Evolutionary conservation across 2,329 filamentous ascomycete species (phyloP), one percentile per base, ranked within the genome.

Genomic region (Delphinella strobiligena): DNA sequence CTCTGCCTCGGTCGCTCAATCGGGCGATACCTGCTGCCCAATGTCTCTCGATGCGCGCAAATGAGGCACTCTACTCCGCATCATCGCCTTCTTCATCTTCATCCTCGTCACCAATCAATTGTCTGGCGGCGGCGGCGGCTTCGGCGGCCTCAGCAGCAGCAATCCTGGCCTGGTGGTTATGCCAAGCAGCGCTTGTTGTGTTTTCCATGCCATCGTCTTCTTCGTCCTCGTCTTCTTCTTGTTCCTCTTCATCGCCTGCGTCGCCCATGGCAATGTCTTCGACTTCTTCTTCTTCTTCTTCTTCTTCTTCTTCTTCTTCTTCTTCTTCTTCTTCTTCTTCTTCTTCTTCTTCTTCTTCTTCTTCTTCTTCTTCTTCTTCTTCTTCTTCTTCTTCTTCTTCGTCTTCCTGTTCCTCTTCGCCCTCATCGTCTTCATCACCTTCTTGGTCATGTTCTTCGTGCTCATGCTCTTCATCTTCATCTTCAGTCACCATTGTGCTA

Each of bases 201-300:
- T 16, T 17, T 19, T 35, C n/a, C 33, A 16, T 5, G 14, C 35
- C 40, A 9, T 24, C 36, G 14, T 14, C 29, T 19, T 37, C 34
- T 4, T 32, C 39, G 12, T 17, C 33, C 5, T 37, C 36, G 18
- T 39, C 30, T 22, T 32, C 37, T 12, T 36, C 40, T 14, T 43
- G 40, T 5, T 38, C 40, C 3, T 42, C 37, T 27, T 45, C 43
- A 8, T 47, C 45, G 9, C 41, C 41, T 14, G 37, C 41, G 19
- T 49, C 48, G 14, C 38, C 46, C 48, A 49, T 50, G 24, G 49
- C 48, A 7, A 46, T 45, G 36, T 52, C 53, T 16, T 49, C 41
- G 17, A 43, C 31, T 17, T 34, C 44, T 16, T 43, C 44, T 3
- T 45, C 49, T 24, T 43, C 37, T 35, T 31, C 22, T 16, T 46